These are phyloP conservation scores for Hemileccinum impolitum DNA, from an alignment of 768 basidiomycete species.

Conservation along the genomic window DNA sequence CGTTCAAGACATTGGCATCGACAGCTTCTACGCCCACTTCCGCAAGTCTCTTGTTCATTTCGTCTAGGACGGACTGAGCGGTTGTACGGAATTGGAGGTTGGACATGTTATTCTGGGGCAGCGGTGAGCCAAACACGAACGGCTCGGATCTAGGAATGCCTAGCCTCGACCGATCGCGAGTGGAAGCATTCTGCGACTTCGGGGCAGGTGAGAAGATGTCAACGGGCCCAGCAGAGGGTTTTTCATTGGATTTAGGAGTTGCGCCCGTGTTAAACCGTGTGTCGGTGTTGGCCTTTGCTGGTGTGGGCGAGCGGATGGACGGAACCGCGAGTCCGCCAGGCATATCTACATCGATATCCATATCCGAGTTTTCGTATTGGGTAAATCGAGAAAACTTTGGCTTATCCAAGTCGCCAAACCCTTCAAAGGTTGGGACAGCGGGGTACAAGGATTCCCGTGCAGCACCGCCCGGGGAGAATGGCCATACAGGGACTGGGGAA, in stretches of 20 bases:
- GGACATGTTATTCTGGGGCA: constrained; percentile 57
- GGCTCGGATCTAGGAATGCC: constrained; percentile 35
- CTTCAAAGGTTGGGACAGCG: constrained; percentile 33
- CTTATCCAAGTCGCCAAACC: constrained; percentile 24
- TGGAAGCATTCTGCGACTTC: constrained; percentile 15
- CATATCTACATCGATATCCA: constrained; percentile 35
- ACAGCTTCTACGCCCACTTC: constrained; percentile 53
- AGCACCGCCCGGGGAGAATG: constrained; percentile 34
- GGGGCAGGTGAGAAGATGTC: constrained; percentile 43
- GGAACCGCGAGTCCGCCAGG: constrained; percentile 32
- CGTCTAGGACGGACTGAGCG: constrained; percentile 69
- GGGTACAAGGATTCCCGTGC: constrained; percentile 38
- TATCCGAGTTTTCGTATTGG: constrained; percentile 28
- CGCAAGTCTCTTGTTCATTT: constrained; percentile 74
- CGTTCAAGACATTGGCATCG: constrained; percentile 42
- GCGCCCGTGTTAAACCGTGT: constrained; percentile 22
- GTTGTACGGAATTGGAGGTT: constrained; percentile 65
- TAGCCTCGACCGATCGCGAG: constrained; percentile 18
- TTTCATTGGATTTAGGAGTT: constrained; percentile 25
- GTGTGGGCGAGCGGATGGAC: constrained; percentile 18
- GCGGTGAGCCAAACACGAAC: constrained; percentile 78
- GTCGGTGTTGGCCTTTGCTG: constrained; percentile 10
- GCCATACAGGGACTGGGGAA: constrained; percentile 35
- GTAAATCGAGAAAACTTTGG: constrained; percentile 9
- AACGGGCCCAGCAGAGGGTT: constrained; percentile 28